phyloP scores from a whole-genome alignment of 148 eudicot genomes.

The Rhododendron williamsianum region DNA sequence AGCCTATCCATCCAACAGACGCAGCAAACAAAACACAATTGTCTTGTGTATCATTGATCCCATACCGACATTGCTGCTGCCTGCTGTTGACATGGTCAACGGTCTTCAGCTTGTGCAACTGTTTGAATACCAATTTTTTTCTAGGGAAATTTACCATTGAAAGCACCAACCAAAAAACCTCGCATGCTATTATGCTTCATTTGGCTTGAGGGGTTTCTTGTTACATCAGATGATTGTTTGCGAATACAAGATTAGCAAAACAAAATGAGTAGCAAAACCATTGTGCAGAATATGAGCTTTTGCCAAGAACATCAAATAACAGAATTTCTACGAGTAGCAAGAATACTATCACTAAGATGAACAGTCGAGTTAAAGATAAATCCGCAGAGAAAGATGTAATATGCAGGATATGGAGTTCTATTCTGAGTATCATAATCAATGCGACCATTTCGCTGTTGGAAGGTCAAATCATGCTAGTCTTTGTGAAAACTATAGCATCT shows the following conservation, averaged over 20 bases:
- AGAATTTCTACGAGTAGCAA: not conserved
- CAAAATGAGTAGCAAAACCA: not conserved
- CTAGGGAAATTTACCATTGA: not conserved
- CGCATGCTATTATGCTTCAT: not conserved
- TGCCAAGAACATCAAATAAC: not conserved
- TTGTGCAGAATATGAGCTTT: not conserved
- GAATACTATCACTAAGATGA: not conserved
- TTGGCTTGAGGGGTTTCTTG: not conserved
- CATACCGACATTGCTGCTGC: not conserved
- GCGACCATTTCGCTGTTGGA: not conserved
- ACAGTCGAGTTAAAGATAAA: not conserved
- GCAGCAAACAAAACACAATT: not conserved
- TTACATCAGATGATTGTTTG: not conserved
- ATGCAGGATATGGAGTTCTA: not conserved
- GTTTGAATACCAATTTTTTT: not conserved
- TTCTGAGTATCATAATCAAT: not conserved
- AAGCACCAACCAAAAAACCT: conserved; percentile 1
- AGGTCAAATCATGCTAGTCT: not conserved
- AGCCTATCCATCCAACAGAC: not conserved
- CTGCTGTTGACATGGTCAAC: not conserved
- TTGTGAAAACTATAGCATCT: not conserved
- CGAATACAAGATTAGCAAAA: not conserved
- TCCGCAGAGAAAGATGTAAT: not conserved
- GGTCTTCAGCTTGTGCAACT: not conserved
- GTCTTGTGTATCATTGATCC: not conserved